Percentiles rank a stretch among this genome's conserved stretches.
Conservation (phyloP, 2,329 filamentous ascomycete species). For the Trichoderma sp. region DNA sequence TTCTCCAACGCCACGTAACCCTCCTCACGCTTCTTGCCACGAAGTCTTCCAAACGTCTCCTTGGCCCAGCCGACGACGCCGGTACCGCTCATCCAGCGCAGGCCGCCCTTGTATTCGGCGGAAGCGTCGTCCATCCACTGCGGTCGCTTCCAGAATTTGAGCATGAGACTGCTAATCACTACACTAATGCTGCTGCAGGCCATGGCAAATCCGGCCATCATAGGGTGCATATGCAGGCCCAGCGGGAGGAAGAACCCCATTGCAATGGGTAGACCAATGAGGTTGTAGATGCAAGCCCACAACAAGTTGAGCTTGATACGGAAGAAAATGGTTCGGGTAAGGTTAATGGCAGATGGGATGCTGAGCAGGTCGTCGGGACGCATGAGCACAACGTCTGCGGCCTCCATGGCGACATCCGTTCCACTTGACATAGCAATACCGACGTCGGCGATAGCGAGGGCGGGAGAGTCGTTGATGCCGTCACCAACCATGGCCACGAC, state of each 20-base stretch:
- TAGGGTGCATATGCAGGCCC: slow-evolving; percentile 82
- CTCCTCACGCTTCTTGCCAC: slow-evolving; percentile 44
- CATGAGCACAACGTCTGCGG: slow-evolving; percentile 95
- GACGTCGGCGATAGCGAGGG: slow-evolving; percentile 85
- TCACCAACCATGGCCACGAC: slow-evolving; percentile 96
- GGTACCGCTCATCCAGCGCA: slow-evolving; percentile 42
- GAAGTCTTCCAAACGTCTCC: slow-evolving; percentile 39
- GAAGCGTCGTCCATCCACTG: slow-evolving; percentile 77
- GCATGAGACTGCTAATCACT: slow-evolving; percentile 74
- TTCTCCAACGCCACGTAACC: slow-evolving; percentile 60
- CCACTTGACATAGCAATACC: slow-evolving; percentile 91
- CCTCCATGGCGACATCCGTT: slow-evolving; percentile 97
- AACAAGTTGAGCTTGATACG: slow-evolving; percentile 91
- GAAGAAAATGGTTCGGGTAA: slow-evolving; percentile 80
- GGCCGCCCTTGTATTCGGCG: slow-evolving; percentile 55
- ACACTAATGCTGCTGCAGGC: slow-evolving; percentile 87
- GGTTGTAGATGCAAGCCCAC: slow-evolving; percentile 93
- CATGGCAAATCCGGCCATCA: slow-evolving; percentile 95
- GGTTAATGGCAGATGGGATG: slow-evolving; percentile 80
- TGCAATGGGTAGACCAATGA: slow-evolving; percentile 87
- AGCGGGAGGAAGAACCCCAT: slow-evolving; percentile 95
- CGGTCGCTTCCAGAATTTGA: slow-evolving; percentile 84
- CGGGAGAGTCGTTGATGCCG: slow-evolving; percentile 97
- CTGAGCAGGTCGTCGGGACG: slow-evolving; percentile 85
- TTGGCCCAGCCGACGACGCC: slow-evolving; percentile 42